Percentiles rank a stretch among this genome's conserved stretches.
phyloP scores from a whole-genome alignment of 2,329 filamentous ascomycete species.

The Rhinocladiella similis region DNA sequence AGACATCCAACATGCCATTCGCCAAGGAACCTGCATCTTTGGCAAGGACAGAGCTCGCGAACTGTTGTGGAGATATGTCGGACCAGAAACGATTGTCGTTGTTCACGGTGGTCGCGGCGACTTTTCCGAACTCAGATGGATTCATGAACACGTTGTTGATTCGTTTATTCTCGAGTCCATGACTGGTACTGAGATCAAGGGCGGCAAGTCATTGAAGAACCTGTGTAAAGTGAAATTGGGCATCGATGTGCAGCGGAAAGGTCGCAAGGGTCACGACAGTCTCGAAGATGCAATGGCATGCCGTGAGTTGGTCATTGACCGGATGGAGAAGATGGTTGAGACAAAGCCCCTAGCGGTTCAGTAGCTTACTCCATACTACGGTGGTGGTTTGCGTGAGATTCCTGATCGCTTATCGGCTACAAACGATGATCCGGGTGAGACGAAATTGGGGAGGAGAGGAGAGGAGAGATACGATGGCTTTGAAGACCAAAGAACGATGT shows the following conservation, averaged over 20 bases:
- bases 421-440: too few relatives aligned
- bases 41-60: conserved; percentile 46
- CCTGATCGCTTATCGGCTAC: too few relatives aligned
- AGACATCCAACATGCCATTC: conserved; percentile 41
- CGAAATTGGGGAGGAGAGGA: too few relatives aligned
- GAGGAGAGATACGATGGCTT: too few relatives aligned
- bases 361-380: too few relatives aligned
- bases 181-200: conserved; percentile 7
- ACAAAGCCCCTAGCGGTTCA: background rate
- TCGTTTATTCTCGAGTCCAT: conserved; percentile 37
- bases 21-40: conserved; percentile 37
- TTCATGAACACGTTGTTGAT: conserved; percentile 49
- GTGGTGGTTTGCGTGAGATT: too few relatives aligned
- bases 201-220: conserved; percentile 28
- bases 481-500: too few relatives aligned
- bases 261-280: conserved; percentile 41
- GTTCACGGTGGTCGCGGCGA: conserved; percentile 49
- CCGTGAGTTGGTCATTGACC: conserved; percentile 42
- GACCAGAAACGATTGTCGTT: conserved; percentile 50
- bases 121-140: conserved; percentile 49
- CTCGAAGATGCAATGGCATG: conserved; percentile 49
- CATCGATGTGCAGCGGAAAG: conserved; percentile 30
- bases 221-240: conserved; percentile 25
- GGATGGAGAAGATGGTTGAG: conserved; percentile 29
- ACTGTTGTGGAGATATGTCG: conserved; percentile 47